These are phyloP conservation scores for Penicillium pulvis DNA, from an alignment of 495 filamentous ascomycete genomes.

Conservation along the genomic window DNA sequence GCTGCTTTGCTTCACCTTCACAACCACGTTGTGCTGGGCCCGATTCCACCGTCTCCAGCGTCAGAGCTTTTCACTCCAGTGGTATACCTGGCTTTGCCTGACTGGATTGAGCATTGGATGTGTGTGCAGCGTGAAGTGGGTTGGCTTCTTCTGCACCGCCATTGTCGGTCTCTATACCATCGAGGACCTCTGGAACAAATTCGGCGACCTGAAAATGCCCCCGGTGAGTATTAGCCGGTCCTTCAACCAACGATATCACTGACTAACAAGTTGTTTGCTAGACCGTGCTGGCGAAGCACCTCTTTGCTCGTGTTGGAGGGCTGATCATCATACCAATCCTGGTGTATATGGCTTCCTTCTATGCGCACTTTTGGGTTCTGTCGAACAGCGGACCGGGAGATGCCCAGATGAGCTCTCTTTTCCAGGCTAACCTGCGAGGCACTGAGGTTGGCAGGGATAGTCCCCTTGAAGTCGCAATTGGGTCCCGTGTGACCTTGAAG, in stretches of 20 bases:
- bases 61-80: constrained; percentile 81
- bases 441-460: constrained; percentile 93
- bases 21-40: constrained; percentile 93
- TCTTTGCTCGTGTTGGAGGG: constrained; percentile 78
- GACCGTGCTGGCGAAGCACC: constrained; percentile 73
- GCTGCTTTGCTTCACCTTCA: constrained; percentile 97
- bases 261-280: constrained; percentile 24
- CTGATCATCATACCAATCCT: constrained; percentile 83
- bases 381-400: constrained; percentile 95
- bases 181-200: constrained; percentile 98
- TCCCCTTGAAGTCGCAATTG: constrained; percentile 85
- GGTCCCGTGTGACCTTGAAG: constrained; percentile 90
- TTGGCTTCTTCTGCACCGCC: constrained; percentile 92
- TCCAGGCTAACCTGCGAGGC: constrained; percentile 92
- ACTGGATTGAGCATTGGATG: constrained; percentile 94
- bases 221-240: constrained; percentile 50
- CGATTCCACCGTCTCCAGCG: constrained; percentile 87
- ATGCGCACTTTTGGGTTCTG: constrained; percentile 86
- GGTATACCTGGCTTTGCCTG: constrained; percentile 90
- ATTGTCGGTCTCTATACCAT: constrained; percentile 93
- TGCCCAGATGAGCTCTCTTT: constrained; percentile 98
- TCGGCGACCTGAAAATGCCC: constrained; percentile 90
- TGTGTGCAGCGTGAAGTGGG: constrained; percentile 97
- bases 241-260: neutral
- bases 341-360: constrained; percentile 95